A percentile compares a stretch with the other conserved stretches of the same genome.
phyloP scores from a whole-genome alignment of 768 basidiomycete genomes.

The Tylopilus plumbeoviolaceoides region DNA sequence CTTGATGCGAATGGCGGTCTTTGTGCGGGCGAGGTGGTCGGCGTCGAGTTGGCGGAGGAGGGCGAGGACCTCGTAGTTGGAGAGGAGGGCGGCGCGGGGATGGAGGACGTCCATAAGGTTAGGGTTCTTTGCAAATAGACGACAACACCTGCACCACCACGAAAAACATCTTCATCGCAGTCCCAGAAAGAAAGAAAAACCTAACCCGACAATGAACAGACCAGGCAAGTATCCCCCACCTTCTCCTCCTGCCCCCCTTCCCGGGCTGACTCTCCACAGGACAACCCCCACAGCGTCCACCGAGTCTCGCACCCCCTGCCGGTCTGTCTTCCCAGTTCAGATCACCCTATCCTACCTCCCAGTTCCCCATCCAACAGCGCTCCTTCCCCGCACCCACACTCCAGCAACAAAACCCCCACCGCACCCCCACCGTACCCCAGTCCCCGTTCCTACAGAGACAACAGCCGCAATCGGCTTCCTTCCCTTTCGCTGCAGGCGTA shows the following conservation, averaged over 20 bases:
- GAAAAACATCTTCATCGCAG: conserved; percentile 2
- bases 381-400: conserved; percentile 39
- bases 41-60: conserved; percentile 74
- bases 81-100: conserved; percentile 72
- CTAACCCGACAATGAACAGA: conserved; percentile 47
- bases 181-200: conserved; percentile 6
- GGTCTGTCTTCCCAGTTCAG: conserved; percentile 63
- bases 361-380: conserved; percentile 29
- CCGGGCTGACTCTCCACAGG: conserved; percentile 40
- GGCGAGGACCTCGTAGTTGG: conserved; percentile 81
- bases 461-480: conserved; percentile 38
- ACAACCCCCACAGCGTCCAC: conserved; percentile 79
- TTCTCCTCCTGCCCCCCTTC: conserved; percentile 10
- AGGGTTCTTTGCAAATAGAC: conserved; percentile 26
- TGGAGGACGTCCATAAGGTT: conserved; percentile 36
- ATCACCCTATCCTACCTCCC: conserved; percentile 40
- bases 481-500: conserved; percentile 50
- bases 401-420: conserved; percentile 55
- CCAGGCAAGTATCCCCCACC: conserved; percentile 41
- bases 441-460: conserved; percentile 65
- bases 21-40: conserved; percentile 66
- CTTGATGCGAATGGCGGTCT: conserved; percentile 67
- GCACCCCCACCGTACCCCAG: conserved; percentile 53
- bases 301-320: conserved; percentile 65
- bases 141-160: conserved; percentile 24